Evolutionary conservation across 352 stramenopile species (phyloP), one percentile per base, ranked within the genome.

Genomic region (Pythium myriotylum): DNA sequence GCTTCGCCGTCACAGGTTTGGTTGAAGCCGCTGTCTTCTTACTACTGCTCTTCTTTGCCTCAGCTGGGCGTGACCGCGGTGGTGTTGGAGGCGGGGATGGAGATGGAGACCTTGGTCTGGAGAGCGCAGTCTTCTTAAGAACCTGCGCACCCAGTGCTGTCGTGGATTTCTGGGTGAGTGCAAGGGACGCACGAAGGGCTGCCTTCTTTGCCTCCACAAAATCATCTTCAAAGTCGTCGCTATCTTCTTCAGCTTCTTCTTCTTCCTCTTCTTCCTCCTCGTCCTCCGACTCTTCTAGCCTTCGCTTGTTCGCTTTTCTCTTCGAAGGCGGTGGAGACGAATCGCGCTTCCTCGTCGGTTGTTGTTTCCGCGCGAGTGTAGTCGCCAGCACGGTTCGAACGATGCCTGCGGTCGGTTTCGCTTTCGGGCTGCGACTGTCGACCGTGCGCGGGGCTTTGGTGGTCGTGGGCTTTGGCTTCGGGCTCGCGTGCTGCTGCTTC

Each of bases 151-250:
- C n/a, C n/a, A n/a, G n/a, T n/a, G n/a, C 17, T 22, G 20, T 17
- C 12, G 35, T 2, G 32, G 8, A 7, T 6, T 39, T 54, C 27
- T 59, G 47, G 1, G 61, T 42, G 5, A 68, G 47, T 17, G 35
- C 52, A 19, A 62, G 47, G 16, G 61, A 68, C 37, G 52, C 61
- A 1, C 27, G 52, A 39, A 68, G 23, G 20, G 61, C 47, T 26
- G 55, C 55, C 19, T 41, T 47, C 53, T 68, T 68, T 10, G 61
- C 61, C 19, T 57, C 61, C 2, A 68, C 61, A n/a, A 68, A 59
- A 33, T 57, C 40, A 49, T 72, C 37, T 24, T 72, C 73, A 51
- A 73, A 70, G 8, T 71, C 65, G 27, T 82, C 74, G 22, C 68
- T 77, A 12, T 55, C 20, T 1, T 60, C 54, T 4, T 52, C 49